These are phyloP conservation scores for Perkinsus chesapeaki DNA, from an alignment of 169 alveolate genomes.

Conservation along the genomic window DNA sequence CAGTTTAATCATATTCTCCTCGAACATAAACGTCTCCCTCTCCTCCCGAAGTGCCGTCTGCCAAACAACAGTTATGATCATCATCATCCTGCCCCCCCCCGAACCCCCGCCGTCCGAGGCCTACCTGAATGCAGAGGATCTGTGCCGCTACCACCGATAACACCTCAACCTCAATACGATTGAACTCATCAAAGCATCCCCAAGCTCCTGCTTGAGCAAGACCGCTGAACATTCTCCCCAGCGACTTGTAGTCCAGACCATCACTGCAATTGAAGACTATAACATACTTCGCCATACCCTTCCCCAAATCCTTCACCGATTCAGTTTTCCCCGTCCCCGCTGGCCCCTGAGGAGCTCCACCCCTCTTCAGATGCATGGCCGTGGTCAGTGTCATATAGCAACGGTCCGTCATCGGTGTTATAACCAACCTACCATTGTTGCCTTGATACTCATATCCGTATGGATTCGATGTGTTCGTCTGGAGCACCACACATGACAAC, in stretches of 20 bases:
- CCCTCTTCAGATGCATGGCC: slow-evolving; percentile 87
- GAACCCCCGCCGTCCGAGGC: slow-evolving; percentile 19
- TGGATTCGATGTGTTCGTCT: slow-evolving; percentile 83
- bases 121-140: slow-evolving; percentile 71
- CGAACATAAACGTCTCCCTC: slow-evolving; percentile 73
- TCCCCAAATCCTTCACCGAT: slow-evolving; percentile 90
- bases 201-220: slow-evolving; percentile 82
- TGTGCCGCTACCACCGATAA: slow-evolving; percentile 91
- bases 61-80: neutral
- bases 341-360: slow-evolving; percentile 96
- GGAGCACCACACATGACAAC: slow-evolving; percentile 68
- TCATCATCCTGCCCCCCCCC: neutral
- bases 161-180: slow-evolving; percentile 90
- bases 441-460: slow-evolving; percentile 96
- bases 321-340: slow-evolving; percentile 98
- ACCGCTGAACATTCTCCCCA: slow-evolving; percentile 91
- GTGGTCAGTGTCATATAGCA: slow-evolving; percentile 89
- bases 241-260: slow-evolving; percentile 80
- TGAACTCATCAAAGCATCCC: slow-evolving; percentile 97
- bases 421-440: slow-evolving; percentile 88
- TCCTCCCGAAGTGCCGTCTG: slow-evolving; percentile 15
- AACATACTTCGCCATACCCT: slow-evolving; percentile 86
- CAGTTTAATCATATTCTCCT: slow-evolving; percentile 78
- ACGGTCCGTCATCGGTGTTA: slow-evolving; percentile 93
- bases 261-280: slow-evolving; percentile 92